Conservation (phyloP, 495 filamentous ascomycete species). For the Penicillium roqueforti region DNA sequence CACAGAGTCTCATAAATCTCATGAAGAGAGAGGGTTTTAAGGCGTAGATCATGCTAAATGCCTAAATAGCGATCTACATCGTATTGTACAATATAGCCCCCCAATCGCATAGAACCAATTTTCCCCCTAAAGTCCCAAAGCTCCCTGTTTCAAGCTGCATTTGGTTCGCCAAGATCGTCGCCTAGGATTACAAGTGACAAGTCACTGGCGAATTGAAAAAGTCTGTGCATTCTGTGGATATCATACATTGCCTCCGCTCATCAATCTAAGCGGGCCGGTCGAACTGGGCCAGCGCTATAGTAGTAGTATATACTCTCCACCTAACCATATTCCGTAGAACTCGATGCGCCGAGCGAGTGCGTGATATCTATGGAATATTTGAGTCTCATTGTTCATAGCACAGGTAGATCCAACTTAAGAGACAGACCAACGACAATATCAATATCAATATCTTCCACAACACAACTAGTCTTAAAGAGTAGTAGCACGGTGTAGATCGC, state of each 20-base stretch:
- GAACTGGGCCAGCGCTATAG: neutral
- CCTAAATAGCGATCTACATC: neutral
- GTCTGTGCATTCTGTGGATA: constrained; percentile 8
- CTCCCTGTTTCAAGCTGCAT: constrained; percentile 2
- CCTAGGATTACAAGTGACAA: constrained; percentile 8
- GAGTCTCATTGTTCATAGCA: too few relatives aligned
- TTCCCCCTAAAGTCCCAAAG: neutral
- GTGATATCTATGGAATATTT: neutral
- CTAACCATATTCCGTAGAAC: neutral
- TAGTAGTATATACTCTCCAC: constrained; percentile 8
- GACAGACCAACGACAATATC: neutral
- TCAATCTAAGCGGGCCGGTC: neutral
- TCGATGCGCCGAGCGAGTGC: neutral
- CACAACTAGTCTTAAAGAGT: constrained; percentile 8
- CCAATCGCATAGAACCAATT: too few relatives aligned
- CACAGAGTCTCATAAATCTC: neutral
- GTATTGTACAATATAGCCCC: neutral
- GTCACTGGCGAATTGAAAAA: constrained; percentile 2
- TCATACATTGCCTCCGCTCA: constrained; percentile 4
- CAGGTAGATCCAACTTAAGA: neutral
- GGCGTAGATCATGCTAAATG: neutral
- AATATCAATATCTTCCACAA: neutral
- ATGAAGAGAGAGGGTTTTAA: neutral
- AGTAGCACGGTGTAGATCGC: constrained; percentile 1
- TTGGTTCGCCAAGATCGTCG: constrained; percentile 10